phyloP scores from a whole-genome alignment of 2,329 filamentous ascomycete species.

The Aschersonia sp. region DNA sequence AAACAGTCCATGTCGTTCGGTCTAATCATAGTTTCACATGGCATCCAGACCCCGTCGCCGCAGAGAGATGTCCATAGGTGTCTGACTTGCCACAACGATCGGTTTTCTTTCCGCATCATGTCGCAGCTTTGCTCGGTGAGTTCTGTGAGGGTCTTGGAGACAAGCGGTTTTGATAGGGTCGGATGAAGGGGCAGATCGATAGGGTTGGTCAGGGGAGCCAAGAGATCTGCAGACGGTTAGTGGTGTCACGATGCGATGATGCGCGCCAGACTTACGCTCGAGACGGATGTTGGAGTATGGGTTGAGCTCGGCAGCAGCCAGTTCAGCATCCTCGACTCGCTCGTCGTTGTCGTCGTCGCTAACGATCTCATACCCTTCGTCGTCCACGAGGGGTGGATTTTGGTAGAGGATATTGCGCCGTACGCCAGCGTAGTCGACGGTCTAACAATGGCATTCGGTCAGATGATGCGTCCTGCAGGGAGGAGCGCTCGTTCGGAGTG shows the following conservation, averaged over 20 bases:
- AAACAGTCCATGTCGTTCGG: conserved; percentile 41
- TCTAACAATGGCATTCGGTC: conserved; percentile 25
- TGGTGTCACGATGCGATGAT: background rate
- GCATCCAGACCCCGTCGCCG: conserved; percentile 58
- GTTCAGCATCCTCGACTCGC: conserved; percentile 42
- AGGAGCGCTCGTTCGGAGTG: conserved; percentile 1
- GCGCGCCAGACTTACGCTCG: conserved; percentile 40
- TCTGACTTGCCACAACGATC: conserved; percentile 59
- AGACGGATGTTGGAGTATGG: conserved; percentile 59
- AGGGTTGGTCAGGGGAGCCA: conserved; percentile 60
- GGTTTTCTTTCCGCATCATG: conserved; percentile 62
- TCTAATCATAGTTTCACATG: conserved; percentile 42
- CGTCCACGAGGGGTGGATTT: conserved; percentile 59
- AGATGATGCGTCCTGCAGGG: conserved; percentile 6
- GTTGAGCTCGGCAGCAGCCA: conserved; percentile 53
- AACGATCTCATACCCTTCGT: conserved; percentile 64
- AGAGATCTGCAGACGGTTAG: conserved; percentile 37
- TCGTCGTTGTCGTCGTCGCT: conserved; percentile 53
- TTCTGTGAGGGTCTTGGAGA: conserved; percentile 56
- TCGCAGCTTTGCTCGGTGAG: conserved; percentile 54
- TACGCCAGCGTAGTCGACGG: conserved; percentile 60
- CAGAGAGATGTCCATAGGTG: conserved; percentile 57
- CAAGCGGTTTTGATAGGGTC: conserved; percentile 60
- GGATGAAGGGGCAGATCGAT: conserved; percentile 63
- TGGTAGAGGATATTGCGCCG: conserved; percentile 57